phyloP scores from a whole-genome alignment of 2,329 filamentous ascomycete species.

The Magnaporthiopsis rhizophila region DNA sequence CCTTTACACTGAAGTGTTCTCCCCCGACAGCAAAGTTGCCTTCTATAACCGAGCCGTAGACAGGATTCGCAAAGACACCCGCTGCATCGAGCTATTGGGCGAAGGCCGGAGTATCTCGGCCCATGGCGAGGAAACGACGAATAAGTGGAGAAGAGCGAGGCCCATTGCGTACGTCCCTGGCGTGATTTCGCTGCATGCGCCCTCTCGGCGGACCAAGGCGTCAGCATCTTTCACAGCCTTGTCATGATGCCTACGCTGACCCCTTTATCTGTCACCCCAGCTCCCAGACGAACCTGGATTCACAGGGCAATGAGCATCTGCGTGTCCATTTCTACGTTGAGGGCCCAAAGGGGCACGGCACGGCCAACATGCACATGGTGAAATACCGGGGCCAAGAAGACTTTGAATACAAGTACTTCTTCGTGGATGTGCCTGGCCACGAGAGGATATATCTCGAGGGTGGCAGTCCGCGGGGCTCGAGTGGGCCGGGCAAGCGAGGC shows the following conservation, averaged over 20 bases:
- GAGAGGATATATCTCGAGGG: conserved; percentile 59
- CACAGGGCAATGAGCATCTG: conserved; percentile 69
- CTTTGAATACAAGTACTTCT: conserved; percentile 73
- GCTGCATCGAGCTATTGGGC: conserved; percentile 67
- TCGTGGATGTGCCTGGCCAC: conserved; percentile 69
- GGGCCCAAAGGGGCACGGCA: conserved; percentile 65
- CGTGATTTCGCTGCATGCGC: too few species aligned
- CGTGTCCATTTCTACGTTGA: conserved; percentile 82
- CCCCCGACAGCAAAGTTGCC: conserved; percentile 73
- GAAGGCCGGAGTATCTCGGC: conserved; percentile 68
- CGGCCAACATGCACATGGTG: conserved; percentile 71
- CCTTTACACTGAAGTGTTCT: conserved; percentile 76
- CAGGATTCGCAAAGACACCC: conserved; percentile 63
- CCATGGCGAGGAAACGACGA: conserved; percentile 72
- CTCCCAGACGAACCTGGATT: conserved; percentile 61
- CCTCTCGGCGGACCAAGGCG: too few species aligned
- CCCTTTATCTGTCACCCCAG: conserved; percentile 27
- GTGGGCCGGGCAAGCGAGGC: conserved; percentile 22
- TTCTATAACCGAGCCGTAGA: conserved; percentile 85
- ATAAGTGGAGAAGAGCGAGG: conserved; percentile 67
- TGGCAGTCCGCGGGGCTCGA: conserved; percentile 33
- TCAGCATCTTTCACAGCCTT: neutral
- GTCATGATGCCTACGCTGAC: conserved; percentile 12
- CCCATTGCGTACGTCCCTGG: conserved; percentile 45
- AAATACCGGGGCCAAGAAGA: conserved; percentile 56